Base-by-base conservation (phyloP, 1,284 basidiomycete genomes). In the Stygiomarasmius scandens region DNA sequence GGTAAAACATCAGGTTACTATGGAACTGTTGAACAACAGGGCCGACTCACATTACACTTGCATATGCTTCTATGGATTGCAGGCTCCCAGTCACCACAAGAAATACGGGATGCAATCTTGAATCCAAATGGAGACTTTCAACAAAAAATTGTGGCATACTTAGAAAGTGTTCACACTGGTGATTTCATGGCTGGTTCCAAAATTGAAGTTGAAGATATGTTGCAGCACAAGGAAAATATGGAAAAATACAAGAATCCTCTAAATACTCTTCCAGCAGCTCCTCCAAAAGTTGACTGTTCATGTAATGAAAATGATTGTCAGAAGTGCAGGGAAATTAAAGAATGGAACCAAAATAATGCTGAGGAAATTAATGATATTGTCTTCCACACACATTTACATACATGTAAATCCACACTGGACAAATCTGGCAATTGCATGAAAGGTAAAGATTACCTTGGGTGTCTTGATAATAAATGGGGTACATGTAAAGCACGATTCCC, bases 11-110 rank as follows among this genome's bases (percentile, higher is more conserved):
- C 63, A 19, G 71, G 62, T 9, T 73, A 72, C 54, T 74, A 74
- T 64, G 71, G 74, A 5, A 72, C 71, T 1, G 71, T 74, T 5
- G 72, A 75, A 57, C 65, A 70, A 27, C 72, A 74, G 61, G 71
- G 71, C 3, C 59, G 68, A 9, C 54, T 71, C 2, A 69, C 73
- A 0, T 55, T 75, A 5, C 72, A 75, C 12, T 12, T 72, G 8
- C 70, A 74, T 52, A 52, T 69, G 14, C 50, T 74, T 1, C 32
- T 74, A 1, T 74, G 72, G 72, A 67, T 74, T n/a, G 25, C 56
- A 43, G 60, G 63, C 29, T 54, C 58, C 6, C 29, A 68, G 6
- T 62, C 65, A 8, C 68, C 70, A 3, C 63, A 70, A 49, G 65
- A 67, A 23, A 64, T 69, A 4, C 60, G 67, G 0, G 63, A 69